Evolutionary conservation across 345 rosid species (phyloP).

Genomic region (Cochlearia excelsa): DNA sequence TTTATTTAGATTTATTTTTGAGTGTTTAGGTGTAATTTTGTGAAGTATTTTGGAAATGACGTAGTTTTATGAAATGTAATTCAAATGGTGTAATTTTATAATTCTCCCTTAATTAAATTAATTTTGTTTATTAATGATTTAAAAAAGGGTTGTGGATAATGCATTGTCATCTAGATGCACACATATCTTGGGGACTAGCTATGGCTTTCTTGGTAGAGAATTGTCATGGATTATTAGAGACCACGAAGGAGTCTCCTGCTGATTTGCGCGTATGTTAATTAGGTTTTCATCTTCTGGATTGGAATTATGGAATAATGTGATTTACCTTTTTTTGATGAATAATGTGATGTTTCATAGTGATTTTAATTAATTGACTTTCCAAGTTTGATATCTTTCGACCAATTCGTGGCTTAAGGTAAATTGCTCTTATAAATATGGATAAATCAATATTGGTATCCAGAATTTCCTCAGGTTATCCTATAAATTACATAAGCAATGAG

Average conservation of each 20-base stretch:
- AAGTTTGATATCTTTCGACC: background rate
- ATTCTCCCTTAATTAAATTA: background rate
- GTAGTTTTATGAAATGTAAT: no score
- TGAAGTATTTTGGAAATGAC: no score
- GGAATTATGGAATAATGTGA: no score
- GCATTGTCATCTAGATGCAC: slow-evolving; percentile 98
- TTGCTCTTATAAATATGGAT: slow-evolving; percentile 7
- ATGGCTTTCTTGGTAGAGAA: slow-evolving; percentile 83
- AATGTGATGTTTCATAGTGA: no score
- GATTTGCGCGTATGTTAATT: no score
- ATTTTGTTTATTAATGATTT: background rate
- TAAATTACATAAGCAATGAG: slow-evolving; percentile 27
- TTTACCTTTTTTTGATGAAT: no score
- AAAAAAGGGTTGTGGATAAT: slow-evolving; percentile 80
- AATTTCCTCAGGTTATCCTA: slow-evolving; percentile 28
- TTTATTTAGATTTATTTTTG: no score
- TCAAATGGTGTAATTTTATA: no score
- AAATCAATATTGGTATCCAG: slow-evolving; percentile 12
- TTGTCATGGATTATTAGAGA: slow-evolving; percentile 57
- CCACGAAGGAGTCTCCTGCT: background rate
- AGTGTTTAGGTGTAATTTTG: no score
- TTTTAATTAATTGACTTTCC: no score
- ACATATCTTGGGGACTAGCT: slow-evolving; percentile 79
- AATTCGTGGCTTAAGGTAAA: slow-evolving; percentile 1
- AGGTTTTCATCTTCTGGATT: no score